Conservation (phyloP, 169 alveolate genomes). For the Plasmodium inui region DNA sequence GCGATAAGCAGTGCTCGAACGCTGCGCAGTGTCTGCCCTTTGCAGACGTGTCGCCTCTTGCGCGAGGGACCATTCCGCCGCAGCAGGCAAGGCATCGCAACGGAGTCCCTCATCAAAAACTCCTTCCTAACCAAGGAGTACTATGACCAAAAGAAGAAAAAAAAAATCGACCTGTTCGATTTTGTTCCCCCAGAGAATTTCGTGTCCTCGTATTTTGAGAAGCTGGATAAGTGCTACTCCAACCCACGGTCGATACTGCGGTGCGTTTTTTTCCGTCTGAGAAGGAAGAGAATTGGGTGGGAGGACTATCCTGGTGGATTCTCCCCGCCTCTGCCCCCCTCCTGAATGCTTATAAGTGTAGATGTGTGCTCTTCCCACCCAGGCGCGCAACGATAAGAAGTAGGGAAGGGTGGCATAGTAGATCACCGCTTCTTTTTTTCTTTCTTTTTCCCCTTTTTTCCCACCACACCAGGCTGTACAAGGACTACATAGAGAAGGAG, state of each 20-base stretch:
- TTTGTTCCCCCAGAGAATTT: slow-evolving; percentile 86
- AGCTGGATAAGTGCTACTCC: slow-evolving; percentile 81
- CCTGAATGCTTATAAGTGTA: neutral
- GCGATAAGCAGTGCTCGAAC: neutral
- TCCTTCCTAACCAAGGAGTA: slow-evolving; percentile 65
- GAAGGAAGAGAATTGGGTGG: neutral
- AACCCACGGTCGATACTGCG: slow-evolving; percentile 86
- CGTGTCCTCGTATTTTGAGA: slow-evolving; percentile 80
- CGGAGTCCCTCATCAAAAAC: slow-evolving; percentile 59
- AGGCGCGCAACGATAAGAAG: neutral
- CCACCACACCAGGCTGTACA: slow-evolving; percentile 80
- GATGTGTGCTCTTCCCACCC: neutral
- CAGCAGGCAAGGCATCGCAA: slow-evolving; percentile 26
- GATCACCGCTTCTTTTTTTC: too few relatives aligned
- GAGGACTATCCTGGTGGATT: neutral
- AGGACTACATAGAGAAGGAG: slow-evolving; percentile 84
- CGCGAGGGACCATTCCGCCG: neutral
- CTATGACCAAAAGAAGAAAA: slow-evolving; percentile 38
- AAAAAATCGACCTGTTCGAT: slow-evolving; percentile 78
- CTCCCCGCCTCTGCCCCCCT: neutral
- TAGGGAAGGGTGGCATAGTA: neutral
- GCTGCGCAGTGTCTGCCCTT: neutral
- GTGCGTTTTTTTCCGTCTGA: slow-evolving; percentile 29
- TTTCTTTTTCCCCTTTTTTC: neutral
- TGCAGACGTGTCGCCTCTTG: neutral